Evolutionary conservation across 208 protist genomes (phyloP).

Genomic region (Wallacemonas collosoma): DNA sequence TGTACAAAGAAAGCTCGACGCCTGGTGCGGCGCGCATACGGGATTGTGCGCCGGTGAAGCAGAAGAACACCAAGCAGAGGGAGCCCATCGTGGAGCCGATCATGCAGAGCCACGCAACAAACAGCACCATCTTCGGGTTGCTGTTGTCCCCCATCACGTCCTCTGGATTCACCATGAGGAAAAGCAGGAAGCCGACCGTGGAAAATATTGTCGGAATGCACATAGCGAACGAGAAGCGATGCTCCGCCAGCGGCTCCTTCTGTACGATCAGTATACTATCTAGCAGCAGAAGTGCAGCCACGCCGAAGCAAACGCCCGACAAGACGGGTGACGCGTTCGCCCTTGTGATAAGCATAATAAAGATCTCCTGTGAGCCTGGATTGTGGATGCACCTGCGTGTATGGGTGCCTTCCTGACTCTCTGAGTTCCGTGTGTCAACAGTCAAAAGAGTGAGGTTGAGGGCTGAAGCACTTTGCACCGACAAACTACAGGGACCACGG

Average conservation of each 20-base stretch:
- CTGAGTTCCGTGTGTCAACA: too few relatives aligned
- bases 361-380: not conserved
- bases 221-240: conserved; percentile 59
- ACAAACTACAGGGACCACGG: too few relatives aligned
- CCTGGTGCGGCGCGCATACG: conserved; percentile 49
- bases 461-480: too few relatives aligned
- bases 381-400: too few relatives aligned
- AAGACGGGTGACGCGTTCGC: conserved; percentile 32
- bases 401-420: too few relatives aligned
- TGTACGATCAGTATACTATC: conserved; percentile 58
- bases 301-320: conserved; percentile 58
- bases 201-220: conserved; percentile 74
- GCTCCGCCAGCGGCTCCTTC: conserved; percentile 28
- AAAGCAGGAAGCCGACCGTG: conserved; percentile 57
- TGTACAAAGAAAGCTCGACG: conserved; percentile 63
- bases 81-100: conserved; percentile 59
- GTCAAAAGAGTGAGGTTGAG: too few relatives aligned
- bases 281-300: conserved; percentile 55
- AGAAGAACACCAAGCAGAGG: conserved; percentile 51
- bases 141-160: conserved; percentile 59
- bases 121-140: conserved; percentile 61
- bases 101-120: conserved; percentile 73
- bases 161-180: conserved; percentile 56
- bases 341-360: conserved; percentile 9
- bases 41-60: conserved; percentile 46